A percentile compares a stretch with the other conserved stretches of the same genome.
phyloP scores from a whole-genome alignment of 352 stramenopile species.

The Globisporangium rhizosaccharum region DNA sequence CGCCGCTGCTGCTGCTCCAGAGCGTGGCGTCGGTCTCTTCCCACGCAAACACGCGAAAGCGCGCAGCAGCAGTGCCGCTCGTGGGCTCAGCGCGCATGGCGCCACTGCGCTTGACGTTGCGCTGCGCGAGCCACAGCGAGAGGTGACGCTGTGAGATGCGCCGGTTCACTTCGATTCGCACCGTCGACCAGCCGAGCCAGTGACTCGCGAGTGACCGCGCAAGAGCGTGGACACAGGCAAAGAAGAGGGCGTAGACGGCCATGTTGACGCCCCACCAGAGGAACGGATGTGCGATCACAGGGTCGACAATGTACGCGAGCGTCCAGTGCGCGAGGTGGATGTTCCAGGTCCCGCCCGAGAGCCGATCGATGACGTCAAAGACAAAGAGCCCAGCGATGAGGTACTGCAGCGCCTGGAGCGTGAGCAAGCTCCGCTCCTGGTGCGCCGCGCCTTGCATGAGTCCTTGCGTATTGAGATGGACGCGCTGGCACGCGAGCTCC shows the following conservation, averaged over 20 bases:
- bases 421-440: conserved; percentile 59
- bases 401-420: conserved; percentile 88
- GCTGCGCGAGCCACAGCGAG: conserved; percentile 20
- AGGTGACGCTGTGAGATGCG: conserved; percentile 33
- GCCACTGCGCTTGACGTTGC: conserved; percentile 17
- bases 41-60: conserved; percentile 88
- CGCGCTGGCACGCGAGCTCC: conserved; percentile 79
- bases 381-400: conserved; percentile 90
- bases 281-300: conserved; percentile 43
- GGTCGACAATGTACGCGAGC: conserved; percentile 28
- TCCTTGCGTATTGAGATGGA: conserved; percentile 87
- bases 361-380: conserved; percentile 94
- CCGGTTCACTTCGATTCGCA: conserved; percentile 69
- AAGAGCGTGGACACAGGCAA: conserved; percentile 37
- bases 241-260: conserved; percentile 61
- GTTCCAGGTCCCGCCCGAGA: conserved; percentile 91
- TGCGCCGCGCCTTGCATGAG: conserved; percentile 78
- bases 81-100: conserved; percentile 45
- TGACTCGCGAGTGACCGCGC: conserved; percentile 45
- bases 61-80: conserved; percentile 41
- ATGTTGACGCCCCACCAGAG: conserved; percentile 91
- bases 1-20: conserved; percentile 65
- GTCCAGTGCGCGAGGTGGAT: conserved; percentile 84
- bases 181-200: conserved; percentile 81
- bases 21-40: conserved; percentile 76